phyloP scores from a whole-genome alignment of 2,329 filamentous ascomycete species.

The Sclerotinia trifoliorum region DNA sequence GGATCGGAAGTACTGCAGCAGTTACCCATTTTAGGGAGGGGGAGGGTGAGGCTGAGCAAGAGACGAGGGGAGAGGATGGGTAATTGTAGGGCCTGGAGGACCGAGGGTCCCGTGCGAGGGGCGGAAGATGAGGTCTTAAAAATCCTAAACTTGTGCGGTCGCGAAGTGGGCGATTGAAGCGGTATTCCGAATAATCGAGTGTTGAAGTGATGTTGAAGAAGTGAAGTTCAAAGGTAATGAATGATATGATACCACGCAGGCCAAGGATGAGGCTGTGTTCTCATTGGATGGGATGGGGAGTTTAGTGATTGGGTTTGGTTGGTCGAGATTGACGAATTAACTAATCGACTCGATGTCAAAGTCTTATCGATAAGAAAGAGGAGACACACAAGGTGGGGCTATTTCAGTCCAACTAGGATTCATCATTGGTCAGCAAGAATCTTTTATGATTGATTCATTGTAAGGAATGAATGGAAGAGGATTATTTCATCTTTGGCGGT shows the following conservation, averaged over 20 bases:
- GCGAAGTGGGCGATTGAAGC: background rate
- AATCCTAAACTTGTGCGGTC: too few species aligned
- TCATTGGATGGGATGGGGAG: background rate
- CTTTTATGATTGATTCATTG: background rate
- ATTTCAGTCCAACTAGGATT: background rate
- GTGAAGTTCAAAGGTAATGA: background rate
- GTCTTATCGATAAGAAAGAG: conserved; percentile 9
- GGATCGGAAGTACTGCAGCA: conserved; percentile 73
- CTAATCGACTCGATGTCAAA: background rate
- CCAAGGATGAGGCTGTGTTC: conserved; percentile 14
- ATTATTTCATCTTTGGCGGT: too few species aligned
- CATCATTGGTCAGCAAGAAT: background rate
- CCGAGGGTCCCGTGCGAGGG: too few species aligned
- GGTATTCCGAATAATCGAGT: background rate
- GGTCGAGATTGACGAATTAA: background rate
- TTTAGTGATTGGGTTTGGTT: background rate
- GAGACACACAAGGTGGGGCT: background rate
- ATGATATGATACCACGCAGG: background rate
- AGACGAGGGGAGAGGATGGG: background rate
- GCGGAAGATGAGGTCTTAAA: too few species aligned
- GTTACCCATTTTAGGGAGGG: conserved; percentile 66
- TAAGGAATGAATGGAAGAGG: background rate
- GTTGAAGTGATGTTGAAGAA: background rate
- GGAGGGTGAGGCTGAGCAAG: background rate
- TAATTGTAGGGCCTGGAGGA: background rate